Evolutionary conservation across 768 basidiomycete genomes (phyloP).

Genomic region (Kwoniella dejecticola): DNA sequence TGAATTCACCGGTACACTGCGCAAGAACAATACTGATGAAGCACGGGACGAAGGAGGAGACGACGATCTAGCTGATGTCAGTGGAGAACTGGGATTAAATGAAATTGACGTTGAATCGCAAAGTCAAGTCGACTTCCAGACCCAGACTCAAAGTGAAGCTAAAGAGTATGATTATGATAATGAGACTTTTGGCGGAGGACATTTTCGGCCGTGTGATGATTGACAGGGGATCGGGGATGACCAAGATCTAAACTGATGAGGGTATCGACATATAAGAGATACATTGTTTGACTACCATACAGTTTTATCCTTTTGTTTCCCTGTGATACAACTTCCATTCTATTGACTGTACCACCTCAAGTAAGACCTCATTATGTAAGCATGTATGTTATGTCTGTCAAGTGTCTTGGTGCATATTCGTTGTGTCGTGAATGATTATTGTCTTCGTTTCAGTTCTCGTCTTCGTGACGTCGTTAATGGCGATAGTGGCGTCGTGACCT

Average conservation of each 20-base stretch:
- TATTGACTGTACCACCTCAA: no score
- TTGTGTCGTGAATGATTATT: neutral
- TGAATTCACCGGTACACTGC: no score
- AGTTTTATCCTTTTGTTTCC: no score
- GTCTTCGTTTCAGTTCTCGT: no score
- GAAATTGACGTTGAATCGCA: neutral
- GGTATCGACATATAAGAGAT: no score
- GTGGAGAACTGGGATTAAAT: constrained; percentile 5
- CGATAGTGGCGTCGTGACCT: no score
- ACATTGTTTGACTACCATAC: no score
- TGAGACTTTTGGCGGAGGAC: neutral
- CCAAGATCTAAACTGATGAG: no score
- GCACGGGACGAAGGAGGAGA: neutral
- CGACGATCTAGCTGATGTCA: constrained; percentile 1
- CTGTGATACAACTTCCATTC: no score
- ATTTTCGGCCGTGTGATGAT: neutral
- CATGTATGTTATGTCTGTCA: neutral
- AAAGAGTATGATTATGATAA: constrained; percentile 4
- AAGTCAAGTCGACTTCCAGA: neutral
- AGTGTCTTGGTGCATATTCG: neutral
- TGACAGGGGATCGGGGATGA: no score
- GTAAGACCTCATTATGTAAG: no score
- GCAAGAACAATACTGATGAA: neutral
- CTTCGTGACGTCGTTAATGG: no score
- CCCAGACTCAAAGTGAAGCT: neutral